These are phyloP conservation scores for Paecilomyces niveus DNA, from an alignment of 2,329 filamentous ascomycete genomes.

Conservation along the genomic window DNA sequence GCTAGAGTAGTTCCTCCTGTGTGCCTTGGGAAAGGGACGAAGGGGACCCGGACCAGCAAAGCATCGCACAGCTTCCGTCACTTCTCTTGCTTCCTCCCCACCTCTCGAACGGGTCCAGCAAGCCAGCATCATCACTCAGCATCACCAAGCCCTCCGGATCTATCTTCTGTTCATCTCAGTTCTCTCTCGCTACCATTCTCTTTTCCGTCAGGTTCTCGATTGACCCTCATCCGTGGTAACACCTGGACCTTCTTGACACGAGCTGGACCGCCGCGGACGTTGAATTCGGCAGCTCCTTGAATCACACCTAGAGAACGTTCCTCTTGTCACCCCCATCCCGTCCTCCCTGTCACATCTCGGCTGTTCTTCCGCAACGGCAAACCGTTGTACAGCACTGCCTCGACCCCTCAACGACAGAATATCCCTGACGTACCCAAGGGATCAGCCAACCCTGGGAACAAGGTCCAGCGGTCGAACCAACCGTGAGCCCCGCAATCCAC, in stretches of 20 bases:
- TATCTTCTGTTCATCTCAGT: conserved; percentile 6
- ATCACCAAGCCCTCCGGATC: conserved; percentile 7
- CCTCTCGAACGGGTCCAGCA: conserved; percentile 1
- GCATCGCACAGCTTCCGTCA: conserved; percentile 4
- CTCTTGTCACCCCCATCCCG: not conserved
- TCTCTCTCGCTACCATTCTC: conserved; percentile 3
- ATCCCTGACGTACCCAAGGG: not conserved
- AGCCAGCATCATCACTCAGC: not conserved
- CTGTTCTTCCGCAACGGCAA: not conserved
- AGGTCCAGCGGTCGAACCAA: not conserved
- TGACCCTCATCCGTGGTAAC: not conserved
- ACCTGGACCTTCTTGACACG: not conserved
- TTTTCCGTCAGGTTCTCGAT: not conserved
- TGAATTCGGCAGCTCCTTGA: not conserved
- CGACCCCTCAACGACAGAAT: not conserved
- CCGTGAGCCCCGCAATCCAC: not conserved
- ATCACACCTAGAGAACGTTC: not conserved
- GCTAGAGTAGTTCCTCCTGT: not conserved
- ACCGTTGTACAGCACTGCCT: not conserved
- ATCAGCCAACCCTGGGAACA: not conserved
- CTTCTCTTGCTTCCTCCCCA: conserved; percentile 11
- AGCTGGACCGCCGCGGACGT: not conserved
- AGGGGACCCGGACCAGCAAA: not conserved
- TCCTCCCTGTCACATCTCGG: not conserved
- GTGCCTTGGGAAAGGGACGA: not conserved